Evolutionary conservation across 1,284 basidiomycete genomes (phyloP).

Genomic region (Ceraceosorus bombacis): DNA sequence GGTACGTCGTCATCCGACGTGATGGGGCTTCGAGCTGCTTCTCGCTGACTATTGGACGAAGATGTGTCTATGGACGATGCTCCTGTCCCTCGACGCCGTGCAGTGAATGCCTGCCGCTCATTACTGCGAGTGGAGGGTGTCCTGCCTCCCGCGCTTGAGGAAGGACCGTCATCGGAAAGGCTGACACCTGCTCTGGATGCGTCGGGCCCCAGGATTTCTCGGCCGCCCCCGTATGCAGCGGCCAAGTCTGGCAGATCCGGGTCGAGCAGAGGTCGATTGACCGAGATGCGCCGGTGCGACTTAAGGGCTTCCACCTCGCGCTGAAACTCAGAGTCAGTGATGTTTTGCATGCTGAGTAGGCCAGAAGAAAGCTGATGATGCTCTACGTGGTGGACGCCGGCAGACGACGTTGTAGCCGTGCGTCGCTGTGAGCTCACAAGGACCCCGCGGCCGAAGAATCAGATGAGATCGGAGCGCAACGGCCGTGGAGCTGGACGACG

Average conservation of each 20-base stretch:
- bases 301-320: conserved; percentile 46
- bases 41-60: conserved; percentile 4
- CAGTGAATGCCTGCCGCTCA: conserved; percentile 25
- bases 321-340: conserved; percentile 37
- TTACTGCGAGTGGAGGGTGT: neutral
- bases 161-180: conserved; percentile 30
- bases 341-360: conserved; percentile 11
- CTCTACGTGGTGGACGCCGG: too few species aligned
- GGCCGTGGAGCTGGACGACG: too few species aligned
- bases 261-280: conserved; percentile 41
- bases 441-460: too few species aligned
- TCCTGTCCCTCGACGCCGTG: conserved; percentile 25
- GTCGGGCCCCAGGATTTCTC: conserved; percentile 19
- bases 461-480: too few species aligned
- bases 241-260: conserved; percentile 44
- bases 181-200: conserved; percentile 18
- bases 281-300: conserved; percentile 39
- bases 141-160: conserved; percentile 11
- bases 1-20: conserved; percentile 7
- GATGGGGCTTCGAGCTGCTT: conserved; percentile 1
- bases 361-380: too few species aligned
- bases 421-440: too few species aligned
- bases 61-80: conserved; percentile 15
- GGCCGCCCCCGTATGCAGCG: conserved; percentile 26
- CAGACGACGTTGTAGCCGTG: too few species aligned